Evolutionary conservation across 768 basidiomycete species (phyloP).

Genomic region (Hypholoma sublateritium): DNA sequence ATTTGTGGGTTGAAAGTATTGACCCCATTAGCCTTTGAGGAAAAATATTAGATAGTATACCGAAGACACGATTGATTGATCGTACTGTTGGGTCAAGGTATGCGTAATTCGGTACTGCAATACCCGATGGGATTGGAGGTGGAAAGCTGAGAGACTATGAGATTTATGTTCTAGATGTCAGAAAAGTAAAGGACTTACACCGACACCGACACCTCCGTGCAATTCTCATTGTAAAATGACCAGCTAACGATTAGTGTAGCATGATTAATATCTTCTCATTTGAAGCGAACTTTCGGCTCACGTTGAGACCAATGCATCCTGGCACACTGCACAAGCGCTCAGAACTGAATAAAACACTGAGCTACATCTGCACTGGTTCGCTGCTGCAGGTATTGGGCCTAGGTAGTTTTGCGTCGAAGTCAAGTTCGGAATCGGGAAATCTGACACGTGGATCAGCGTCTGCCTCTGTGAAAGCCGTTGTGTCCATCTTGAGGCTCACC

Average conservation of each 20-base stretch:
- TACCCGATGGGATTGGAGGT: constrained; percentile 4
- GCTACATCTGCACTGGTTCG: constrained; percentile 6
- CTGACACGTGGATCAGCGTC: not conserved
- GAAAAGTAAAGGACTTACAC: constrained; percentile 1
- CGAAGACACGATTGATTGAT: not conserved
- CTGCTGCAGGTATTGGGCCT: not conserved
- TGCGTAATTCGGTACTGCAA: constrained; percentile 10
- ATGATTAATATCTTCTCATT: too few species aligned
- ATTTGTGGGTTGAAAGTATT: constrained; percentile 1
- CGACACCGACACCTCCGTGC: not conserved
- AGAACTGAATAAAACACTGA: constrained; percentile 7
- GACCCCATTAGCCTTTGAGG: not conserved
- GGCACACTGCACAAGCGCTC: constrained; percentile 8
- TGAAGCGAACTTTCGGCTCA: not conserved
- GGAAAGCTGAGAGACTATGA: constrained; percentile 3
- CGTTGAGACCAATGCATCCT: not conserved
- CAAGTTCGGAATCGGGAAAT: constrained; percentile 1
- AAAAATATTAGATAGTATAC: not conserved
- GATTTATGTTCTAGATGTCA: not conserved
- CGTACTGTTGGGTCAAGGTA: constrained; percentile 4
- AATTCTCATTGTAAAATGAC: constrained; percentile 2
- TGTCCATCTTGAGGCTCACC: not conserved
- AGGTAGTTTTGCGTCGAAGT: not conserved
- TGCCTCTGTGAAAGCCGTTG: not conserved
- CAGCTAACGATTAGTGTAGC: not conserved